Percentiles rank a stretch among this genome's conserved stretches.
phyloP scores from a whole-genome alignment of 148 eudicot genomes.

The Amaranthus hypochondriacus region DNA sequence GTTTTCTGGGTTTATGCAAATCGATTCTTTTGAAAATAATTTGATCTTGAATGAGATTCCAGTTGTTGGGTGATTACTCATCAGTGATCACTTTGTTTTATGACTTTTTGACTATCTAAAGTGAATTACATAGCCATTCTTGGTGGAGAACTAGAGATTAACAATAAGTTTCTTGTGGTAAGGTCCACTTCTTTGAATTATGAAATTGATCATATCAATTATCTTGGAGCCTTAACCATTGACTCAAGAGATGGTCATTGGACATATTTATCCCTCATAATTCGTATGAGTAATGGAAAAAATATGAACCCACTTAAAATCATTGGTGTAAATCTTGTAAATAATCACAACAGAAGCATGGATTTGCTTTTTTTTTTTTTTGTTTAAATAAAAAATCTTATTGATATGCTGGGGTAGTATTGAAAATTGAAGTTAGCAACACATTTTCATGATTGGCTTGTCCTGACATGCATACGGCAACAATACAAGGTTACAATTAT shows the following conservation, averaged over 20 bases:
- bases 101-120: too few relatives aligned
- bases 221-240: too few relatives aligned
- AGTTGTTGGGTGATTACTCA: neutral
- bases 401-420: neutral
- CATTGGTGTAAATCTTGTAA: neutral
- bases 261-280: neutral
- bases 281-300: neutral
- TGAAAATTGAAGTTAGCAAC: neutral
- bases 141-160: too few relatives aligned
- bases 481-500: neutral
- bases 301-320: neutral
- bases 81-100: too few relatives aligned
- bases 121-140: too few relatives aligned
- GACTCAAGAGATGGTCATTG: too few relatives aligned
- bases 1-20: neutral
- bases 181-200: too few relatives aligned
- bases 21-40: neutral
- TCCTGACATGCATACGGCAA: neutral
- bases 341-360: too few relatives aligned
- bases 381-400: too few relatives aligned
- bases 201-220: too few relatives aligned
- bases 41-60: neutral
- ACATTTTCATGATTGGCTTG: neutral
- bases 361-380: too few relatives aligned
- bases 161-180: too few relatives aligned